Evolutionary conservation across 129 eudicot genomes (phyloP).

Genomic region (Saussurea involucrata): DNA sequence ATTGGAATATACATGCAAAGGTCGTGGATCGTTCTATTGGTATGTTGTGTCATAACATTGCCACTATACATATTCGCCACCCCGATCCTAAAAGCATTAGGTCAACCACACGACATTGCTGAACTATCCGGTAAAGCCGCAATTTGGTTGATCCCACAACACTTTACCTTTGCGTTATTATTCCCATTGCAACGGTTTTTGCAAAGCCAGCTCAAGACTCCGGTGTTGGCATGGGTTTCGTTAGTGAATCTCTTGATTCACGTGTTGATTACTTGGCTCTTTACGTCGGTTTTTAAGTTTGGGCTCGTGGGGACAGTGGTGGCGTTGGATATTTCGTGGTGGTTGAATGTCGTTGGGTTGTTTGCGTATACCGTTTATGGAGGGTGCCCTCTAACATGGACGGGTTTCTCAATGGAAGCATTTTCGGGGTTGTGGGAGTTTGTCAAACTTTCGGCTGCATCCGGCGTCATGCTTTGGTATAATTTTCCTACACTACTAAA

Average conservation of each 20-base stretch:
- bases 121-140: conserved; percentile 58
- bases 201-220: conserved; percentile 70
- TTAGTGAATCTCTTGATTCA: conserved; percentile 46
- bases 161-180: conserved; percentile 70
- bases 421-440: conserved; percentile 84
- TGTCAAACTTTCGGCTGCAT: conserved; percentile 67
- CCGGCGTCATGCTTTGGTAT: conserved; percentile 96
- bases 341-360: conserved; percentile 56
- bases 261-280: conserved; percentile 41
- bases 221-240: conserved; percentile 54
- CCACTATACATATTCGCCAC: conserved; percentile 55
- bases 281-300: conserved; percentile 32
- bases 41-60: conserved; percentile 44
- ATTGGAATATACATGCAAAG: conserved; percentile 75
- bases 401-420: conserved; percentile 73
- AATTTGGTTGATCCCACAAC: conserved; percentile 70
- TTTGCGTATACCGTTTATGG: conserved; percentile 44
- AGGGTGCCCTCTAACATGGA: conserved; percentile 86
- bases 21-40: conserved; percentile 61
- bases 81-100: conserved; percentile 48
- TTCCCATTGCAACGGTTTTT: conserved; percentile 71
- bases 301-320: conserved; percentile 66
- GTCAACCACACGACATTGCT: conserved; percentile 58
- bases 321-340: conserved; percentile 57
- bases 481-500: no score